Evolutionary conservation across 2,329 filamentous ascomycete species (phyloP).

Genomic region (Metarhizium anisopliae): DNA sequence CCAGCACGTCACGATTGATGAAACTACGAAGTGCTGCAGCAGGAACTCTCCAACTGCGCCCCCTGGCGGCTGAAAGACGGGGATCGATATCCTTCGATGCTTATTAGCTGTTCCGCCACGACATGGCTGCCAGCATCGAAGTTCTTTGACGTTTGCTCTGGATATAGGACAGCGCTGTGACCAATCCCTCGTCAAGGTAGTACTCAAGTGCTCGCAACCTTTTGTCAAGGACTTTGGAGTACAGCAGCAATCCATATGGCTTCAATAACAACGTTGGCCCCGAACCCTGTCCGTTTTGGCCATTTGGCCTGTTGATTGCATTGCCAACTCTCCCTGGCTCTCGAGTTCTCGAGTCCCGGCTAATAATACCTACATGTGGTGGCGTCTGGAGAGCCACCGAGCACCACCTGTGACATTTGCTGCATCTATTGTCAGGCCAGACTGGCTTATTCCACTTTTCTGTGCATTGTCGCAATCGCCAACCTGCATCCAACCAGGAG

Average conservation of each 20-base stretch:
- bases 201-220: too few relatives aligned
- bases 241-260: too few relatives aligned
- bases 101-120: neutral
- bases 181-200: too few relatives aligned
- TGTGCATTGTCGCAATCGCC: neutral
- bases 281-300: neutral
- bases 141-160: too few relatives aligned
- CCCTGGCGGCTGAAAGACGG: neutral
- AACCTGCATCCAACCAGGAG: neutral
- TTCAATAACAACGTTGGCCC: neutral
- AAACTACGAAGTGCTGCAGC: neutral
- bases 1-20: neutral
- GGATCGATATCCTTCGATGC: neutral
- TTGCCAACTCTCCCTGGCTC: neutral
- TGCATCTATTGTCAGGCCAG: neutral
- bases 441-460: neutral
- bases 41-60: neutral
- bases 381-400: neutral
- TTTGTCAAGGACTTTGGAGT: too few relatives aligned
- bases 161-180: too few relatives aligned
- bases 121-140: neutral
- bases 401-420: neutral
- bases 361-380: neutral
- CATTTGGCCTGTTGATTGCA: neutral
- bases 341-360: neutral